Conservation (phyloP, 2,329 filamentous ascomycete genomes). For the Parasarocladium wereldwijsianum region DNA sequence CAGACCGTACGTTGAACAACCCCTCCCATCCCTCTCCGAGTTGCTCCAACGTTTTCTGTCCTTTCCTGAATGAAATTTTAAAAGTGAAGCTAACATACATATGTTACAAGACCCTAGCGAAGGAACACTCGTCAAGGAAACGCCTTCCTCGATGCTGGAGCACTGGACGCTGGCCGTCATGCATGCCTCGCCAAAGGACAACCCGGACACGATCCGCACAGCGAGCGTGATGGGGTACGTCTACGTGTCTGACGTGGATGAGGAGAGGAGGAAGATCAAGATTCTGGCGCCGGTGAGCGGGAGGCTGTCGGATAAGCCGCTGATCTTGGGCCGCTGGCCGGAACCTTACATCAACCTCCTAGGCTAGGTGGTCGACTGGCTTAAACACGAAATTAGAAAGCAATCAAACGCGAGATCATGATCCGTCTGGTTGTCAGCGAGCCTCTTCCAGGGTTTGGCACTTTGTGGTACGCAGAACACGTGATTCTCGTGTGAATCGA, state of each 20-base stretch:
- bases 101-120: neutral
- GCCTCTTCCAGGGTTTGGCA: too few relatives aligned
- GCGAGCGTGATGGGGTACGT: conserved; percentile 83
- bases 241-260: conserved; percentile 84
- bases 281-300: conserved; percentile 75
- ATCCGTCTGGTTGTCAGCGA: too few relatives aligned
- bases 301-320: conserved; percentile 60
- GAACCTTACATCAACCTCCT: conserved; percentile 70
- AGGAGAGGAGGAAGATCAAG: conserved; percentile 64
- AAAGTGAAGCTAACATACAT: conserved; percentile 8
- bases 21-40: neutral
- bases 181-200: conserved; percentile 55
- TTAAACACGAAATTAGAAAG: too few relatives aligned
- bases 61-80: conserved; percentile 3
- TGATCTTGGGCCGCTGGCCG: conserved; percentile 78
- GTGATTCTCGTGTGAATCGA: too few relatives aligned
- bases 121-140: conserved; percentile 41
- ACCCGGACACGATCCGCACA: conserved; percentile 58
- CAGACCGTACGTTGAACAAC: conserved; percentile 33
- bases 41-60: too few relatives aligned
- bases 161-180: conserved; percentile 79
- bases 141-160: conserved; percentile 53
- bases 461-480: too few relatives aligned
- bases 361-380: too few relatives aligned
- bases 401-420: too few relatives aligned